Percentiles rank a stretch among this genome's conserved stretches.
Conservation (phyloP, 2,329 filamentous ascomycete species). For the Fusarium sp. region DNA sequence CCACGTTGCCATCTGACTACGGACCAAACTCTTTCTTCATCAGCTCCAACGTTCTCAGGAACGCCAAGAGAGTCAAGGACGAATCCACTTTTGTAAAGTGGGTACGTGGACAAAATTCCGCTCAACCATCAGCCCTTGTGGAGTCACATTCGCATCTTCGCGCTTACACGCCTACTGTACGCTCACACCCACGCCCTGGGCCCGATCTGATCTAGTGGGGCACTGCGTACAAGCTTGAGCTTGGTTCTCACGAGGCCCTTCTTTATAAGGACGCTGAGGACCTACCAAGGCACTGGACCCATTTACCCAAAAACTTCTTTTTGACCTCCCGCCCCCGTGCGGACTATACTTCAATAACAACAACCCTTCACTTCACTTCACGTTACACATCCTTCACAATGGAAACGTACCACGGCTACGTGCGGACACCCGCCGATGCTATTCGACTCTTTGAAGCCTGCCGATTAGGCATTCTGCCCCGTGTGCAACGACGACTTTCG, state of each 20-base stretch:
- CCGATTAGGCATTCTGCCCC: slow-evolving; percentile 85
- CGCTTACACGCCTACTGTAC: slow-evolving; percentile 10
- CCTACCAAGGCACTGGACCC: slow-evolving; percentile 33
- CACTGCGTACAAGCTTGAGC: slow-evolving; percentile 41
- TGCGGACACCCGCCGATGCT: slow-evolving; percentile 94
- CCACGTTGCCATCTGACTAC: slow-evolving; percentile 24
- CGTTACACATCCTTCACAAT: slow-evolving; percentile 62
- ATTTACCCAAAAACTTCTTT: slow-evolving; percentile 23
- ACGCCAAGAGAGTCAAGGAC: slow-evolving; percentile 41
- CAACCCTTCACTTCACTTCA: slow-evolving; percentile 23
- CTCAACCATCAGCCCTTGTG: slow-evolving; percentile 43
- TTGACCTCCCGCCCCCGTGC: slow-evolving; percentile 29
- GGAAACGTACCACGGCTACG: slow-evolving; percentile 97
- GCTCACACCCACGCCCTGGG: slow-evolving; percentile 32
- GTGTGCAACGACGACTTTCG: slow-evolving; percentile 91
- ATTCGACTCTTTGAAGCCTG: slow-evolving; percentile 99
- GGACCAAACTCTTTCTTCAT: slow-evolving; percentile 26
- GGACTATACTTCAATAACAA: slow-evolving; percentile 14
- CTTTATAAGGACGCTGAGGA: slow-evolving; percentile 38
- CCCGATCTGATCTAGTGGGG: slow-evolving; percentile 47
- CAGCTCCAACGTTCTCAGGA: slow-evolving; percentile 33
- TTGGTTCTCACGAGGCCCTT: slow-evolving; percentile 38
- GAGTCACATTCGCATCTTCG: slow-evolving; percentile 42
- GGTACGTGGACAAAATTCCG: slow-evolving; percentile 45
- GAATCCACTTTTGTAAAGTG: slow-evolving; percentile 34